phyloP scores from a whole-genome alignment of 495 filamentous ascomycete species.

The Penicillium pulvis region DNA sequence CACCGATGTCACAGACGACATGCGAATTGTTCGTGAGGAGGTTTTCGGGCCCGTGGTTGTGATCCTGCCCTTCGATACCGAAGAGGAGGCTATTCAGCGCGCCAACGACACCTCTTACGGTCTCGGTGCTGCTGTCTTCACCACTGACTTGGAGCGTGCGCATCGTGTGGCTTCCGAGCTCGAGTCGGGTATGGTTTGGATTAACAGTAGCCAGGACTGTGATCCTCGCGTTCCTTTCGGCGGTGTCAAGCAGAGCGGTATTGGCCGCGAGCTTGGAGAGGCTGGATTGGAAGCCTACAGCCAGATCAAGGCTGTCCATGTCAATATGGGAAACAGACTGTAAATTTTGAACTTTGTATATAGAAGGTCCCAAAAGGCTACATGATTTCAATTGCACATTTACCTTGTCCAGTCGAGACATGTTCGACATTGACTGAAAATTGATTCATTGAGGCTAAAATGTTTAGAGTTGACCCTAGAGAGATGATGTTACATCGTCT shows the following conservation, averaged over 20 bases:
- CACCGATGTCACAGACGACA: constrained; percentile 64
- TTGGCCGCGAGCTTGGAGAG: constrained; percentile 85
- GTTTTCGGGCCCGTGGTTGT: constrained; percentile 91
- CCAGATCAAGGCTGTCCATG: constrained; percentile 76
- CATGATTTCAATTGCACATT: background rate
- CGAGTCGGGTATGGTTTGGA: constrained; percentile 95
- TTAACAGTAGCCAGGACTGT: constrained; percentile 79
- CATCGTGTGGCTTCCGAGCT: constrained; percentile 82
- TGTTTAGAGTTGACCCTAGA: too few relatives aligned
- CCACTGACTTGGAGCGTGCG: constrained; percentile 71
- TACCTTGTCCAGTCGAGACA: too few relatives aligned
- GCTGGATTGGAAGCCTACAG: constrained; percentile 77
- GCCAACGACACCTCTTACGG: constrained; percentile 90
- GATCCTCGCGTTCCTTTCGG: constrained; percentile 81
- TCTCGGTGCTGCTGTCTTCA: constrained; percentile 85
- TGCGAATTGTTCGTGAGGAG: constrained; percentile 71
- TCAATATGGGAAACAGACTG: constrained; percentile 62
- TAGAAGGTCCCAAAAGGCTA: background rate
- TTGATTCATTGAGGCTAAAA: too few relatives aligned
- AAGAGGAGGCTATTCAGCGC: constrained; percentile 77
- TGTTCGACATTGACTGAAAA: too few relatives aligned
- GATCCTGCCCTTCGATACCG: constrained; percentile 74
- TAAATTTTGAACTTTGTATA: constrained; percentile 7
- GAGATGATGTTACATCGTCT: too few relatives aligned
- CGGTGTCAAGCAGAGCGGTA: constrained; percentile 92